Percentiles rank a stretch among this genome's conserved stretches.
Evolutionary conservation across 2,329 filamentous ascomycete genomes (phyloP).

Genomic region (Penicillium sclerotiorum): DNA sequence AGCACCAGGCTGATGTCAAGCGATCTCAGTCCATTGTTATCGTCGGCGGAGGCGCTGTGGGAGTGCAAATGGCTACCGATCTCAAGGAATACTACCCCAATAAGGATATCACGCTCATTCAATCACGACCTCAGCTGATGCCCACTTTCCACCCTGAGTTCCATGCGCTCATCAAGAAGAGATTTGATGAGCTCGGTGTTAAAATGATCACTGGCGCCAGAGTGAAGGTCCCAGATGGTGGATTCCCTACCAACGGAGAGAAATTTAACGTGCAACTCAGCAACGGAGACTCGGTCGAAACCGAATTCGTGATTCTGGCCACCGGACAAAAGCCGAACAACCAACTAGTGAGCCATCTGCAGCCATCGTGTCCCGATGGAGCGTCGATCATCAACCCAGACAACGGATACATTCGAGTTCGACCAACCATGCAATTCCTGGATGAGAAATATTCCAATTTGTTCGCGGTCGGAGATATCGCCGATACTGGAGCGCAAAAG

Average conservation of each 20-base stretch:
- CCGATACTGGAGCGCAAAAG: conserved; percentile 40
- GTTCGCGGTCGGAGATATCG: conserved; percentile 41
- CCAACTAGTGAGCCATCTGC: conserved; percentile 37
- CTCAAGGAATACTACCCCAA: conserved; percentile 52
- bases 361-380: conserved; percentile 18
- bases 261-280: conserved; percentile 33
- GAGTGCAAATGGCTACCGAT: conserved; percentile 55
- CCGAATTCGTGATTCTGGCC: conserved; percentile 48
- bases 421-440: conserved; percentile 37
- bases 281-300: conserved; percentile 36
- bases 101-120: conserved; percentile 52
- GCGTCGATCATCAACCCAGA: conserved; percentile 35
- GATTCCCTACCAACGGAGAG: conserved; percentile 30
- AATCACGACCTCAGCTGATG: conserved; percentile 47
- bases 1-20: conserved; percentile 35
- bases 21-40: conserved; percentile 35
- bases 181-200: conserved; percentile 38
- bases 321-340: conserved; percentile 55
- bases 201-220: conserved; percentile 35
- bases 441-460: conserved; percentile 34
- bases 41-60: conserved; percentile 54
- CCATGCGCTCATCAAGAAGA: conserved; percentile 33
- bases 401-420: conserved; percentile 38
- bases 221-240: conserved; percentile 28
- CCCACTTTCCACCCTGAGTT: conserved; percentile 35